Conservation (phyloP, 208 protist genomes). For the Trypanosoma brucei region DNA sequence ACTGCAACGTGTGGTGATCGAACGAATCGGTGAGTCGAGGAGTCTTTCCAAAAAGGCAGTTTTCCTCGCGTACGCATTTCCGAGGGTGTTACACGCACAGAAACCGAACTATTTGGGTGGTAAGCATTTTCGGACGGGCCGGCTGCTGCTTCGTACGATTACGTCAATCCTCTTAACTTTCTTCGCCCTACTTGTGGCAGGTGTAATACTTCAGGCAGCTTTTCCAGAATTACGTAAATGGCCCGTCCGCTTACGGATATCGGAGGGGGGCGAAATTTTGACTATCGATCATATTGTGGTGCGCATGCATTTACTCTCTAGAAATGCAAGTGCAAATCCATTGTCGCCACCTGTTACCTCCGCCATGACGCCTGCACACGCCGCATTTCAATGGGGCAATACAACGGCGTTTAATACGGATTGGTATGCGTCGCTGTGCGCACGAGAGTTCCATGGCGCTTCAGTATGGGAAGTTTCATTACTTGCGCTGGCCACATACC, state of each 20-base stretch:
- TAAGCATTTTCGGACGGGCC: slow-evolving; percentile 42
- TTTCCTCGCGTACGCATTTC: slow-evolving; percentile 70
- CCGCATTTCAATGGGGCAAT: slow-evolving; percentile 55
- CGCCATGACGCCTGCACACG: slow-evolving; percentile 21
- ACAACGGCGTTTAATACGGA: slow-evolving; percentile 40
- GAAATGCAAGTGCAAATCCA: slow-evolving; percentile 1
- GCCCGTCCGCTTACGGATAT: slow-evolving; percentile 47
- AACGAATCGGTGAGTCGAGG: slow-evolving; percentile 37
- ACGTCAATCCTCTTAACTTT: slow-evolving; percentile 41
- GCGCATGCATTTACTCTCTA: slow-evolving; percentile 61
- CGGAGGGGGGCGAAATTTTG: slow-evolving; percentile 37
- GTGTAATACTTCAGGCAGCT: slow-evolving; percentile 65
- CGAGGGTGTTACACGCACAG: slow-evolving; percentile 63
- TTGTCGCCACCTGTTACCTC: slow-evolving; percentile 8
- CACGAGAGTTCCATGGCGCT: slow-evolving; percentile 46
- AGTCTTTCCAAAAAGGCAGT: slow-evolving; percentile 34
- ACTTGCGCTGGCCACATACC: slow-evolving; percentile 56
- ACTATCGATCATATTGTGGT: slow-evolving; percentile 81
- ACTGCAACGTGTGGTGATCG: slow-evolving; percentile 37
- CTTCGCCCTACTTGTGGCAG: slow-evolving; percentile 43
- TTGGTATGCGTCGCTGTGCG: slow-evolving; percentile 75
- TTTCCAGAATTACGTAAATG: slow-evolving; percentile 66
- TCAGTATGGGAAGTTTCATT: slow-evolving; percentile 69
- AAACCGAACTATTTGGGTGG: slow-evolving; percentile 60
- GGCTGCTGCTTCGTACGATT: slow-evolving; percentile 50